Conservation (phyloP, 2,329 filamentous ascomycete genomes). For the Alternaria atra region DNA sequence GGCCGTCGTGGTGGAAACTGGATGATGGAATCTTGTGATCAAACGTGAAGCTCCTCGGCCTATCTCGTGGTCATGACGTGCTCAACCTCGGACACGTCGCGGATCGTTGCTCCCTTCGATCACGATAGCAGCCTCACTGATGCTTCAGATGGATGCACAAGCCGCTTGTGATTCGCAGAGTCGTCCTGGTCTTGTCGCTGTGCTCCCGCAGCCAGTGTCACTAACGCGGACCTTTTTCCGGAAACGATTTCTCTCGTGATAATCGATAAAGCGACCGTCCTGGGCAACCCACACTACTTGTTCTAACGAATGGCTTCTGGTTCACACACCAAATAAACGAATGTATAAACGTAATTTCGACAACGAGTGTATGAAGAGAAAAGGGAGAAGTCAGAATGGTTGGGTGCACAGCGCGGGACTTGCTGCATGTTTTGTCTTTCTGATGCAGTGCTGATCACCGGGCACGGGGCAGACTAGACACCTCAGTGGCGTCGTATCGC, state of each 20-base stretch:
- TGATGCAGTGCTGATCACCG: conserved; percentile 39
- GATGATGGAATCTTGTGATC: background rate
- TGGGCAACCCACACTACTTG: background rate
- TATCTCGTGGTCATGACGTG: conserved; percentile 14
- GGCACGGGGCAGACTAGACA: conserved; percentile 40
- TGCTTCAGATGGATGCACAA: conserved; percentile 2
- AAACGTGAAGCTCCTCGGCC: conserved; percentile 4
- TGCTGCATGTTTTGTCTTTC: conserved; percentile 35
- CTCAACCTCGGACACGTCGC: conserved; percentile 1
- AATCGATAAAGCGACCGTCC: conserved; percentile 19
- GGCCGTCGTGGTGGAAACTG: background rate
- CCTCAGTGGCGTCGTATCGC: conserved; percentile 24
- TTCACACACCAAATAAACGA: conserved; percentile 16
- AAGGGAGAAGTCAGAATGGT: conserved; percentile 22
- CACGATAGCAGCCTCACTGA: background rate
- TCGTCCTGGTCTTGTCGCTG: conserved; percentile 19
- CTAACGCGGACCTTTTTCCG: conserved; percentile 25
- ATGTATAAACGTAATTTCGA: conserved; percentile 17
- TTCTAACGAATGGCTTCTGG: conserved; percentile 10
- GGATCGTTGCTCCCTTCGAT: conserved; percentile 5
- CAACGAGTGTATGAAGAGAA: conserved; percentile 38
- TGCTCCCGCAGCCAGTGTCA: conserved; percentile 22
- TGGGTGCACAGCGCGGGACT: conserved; percentile 26
- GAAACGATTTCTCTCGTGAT: conserved; percentile 7
- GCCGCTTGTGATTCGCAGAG: conserved; percentile 9